Evolutionary conservation across 768 basidiomycete species (phyloP), one percentile per base, ranked within the genome.

Genomic region (Pleurotus ostreatus): DNA sequence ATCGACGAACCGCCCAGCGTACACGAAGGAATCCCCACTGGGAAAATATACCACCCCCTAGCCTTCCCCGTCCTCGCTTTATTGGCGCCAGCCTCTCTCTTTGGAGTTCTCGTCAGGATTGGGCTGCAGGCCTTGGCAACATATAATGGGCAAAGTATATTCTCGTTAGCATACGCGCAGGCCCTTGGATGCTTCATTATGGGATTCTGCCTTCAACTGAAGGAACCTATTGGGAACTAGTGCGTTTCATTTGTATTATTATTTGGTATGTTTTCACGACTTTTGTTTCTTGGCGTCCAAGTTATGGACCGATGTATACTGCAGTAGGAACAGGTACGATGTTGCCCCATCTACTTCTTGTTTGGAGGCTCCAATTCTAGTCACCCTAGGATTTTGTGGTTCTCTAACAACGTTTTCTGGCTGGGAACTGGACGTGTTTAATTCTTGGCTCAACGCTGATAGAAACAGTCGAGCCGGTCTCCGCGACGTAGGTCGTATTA

Each of bases 361-460:
- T 9, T 13, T 16, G 40, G 23, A 11, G 22, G 5, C 25, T 26
- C 37, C 49, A 49, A 57, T 54, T 5, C 25, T 8, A 26, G 8
- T 16, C 13, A 6, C 22, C 6, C 5, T 44, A 88, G 94, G 93
- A 12, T 93, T 98, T 69, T 98, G 97, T 66, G 97, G 96, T 2
- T 96, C 93, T 1, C 71, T 98, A 62, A 99, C 97, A 8, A 98
- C 94, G 2, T 98, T 98, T 74, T 97, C 95, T 13, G 82, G 86
- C 38, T 98, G 97, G 97, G 92, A 98, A 70, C 66, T 91, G 8
- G 92, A 95, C 59, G 71, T 93, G 0, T 98, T 96, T 65, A 70
- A 79, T 53, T 89, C 93, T 0, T 98, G 94, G 84, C 76, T 88
- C 0, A 92, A 98, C 66, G 70, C 78, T 2, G 73, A 74, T 37